Evolutionary conservation across 208 protist species (phyloP), one percentile per base, ranked within the genome.

Genomic region (Trypanosoma avium): DNA sequence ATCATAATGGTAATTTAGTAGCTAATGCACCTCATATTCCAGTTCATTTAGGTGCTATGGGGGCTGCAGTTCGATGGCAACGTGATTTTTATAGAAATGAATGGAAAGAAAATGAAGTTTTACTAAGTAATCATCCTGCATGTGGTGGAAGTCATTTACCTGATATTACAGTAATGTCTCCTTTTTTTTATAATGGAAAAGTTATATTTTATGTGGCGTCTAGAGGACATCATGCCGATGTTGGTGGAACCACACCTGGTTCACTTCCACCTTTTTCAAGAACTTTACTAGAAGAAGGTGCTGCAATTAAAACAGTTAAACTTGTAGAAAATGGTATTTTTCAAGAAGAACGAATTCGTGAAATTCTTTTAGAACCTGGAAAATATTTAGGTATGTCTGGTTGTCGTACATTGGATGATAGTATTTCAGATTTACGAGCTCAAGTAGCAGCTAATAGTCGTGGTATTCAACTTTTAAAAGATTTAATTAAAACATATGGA

Each of bases 11-110:
- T 47, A 91, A 90, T 43, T 81, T 99, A 4, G 94, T 98, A 29
- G 95, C 96, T 12, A 99, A 99, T 73, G 97, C 97, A 24, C 97
- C 97, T 10, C 95, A 98, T 76, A 81, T 99, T 26, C 97, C 97
- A 0, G 97, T 99, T 6, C 97, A 99, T 77, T 74, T 99, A 0
- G 97, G 97, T 7, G 79, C 92, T 6, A 98, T 99, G 97, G 83
- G 84, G 9, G 93, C 95, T 19, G 84, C 92, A 5, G 93, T 98
- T 38, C 71, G 79, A 13, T 93, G 76, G 67, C 90, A 97, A 78
- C 73, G 90, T n/a, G 57, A 77, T 30, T 46, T 80, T 66, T 68
- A 81, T 27, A 78, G 73, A 9, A 53, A 55, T n/a, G 24, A 54
- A 27, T 97, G 91, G 91, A 63, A 86, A 54, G 71, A 82, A n/a